These are phyloP conservation scores for Microbotryomycetes sp. DNA, from an alignment of 1,284 basidiomycete species.

Conservation along the genomic window DNA sequence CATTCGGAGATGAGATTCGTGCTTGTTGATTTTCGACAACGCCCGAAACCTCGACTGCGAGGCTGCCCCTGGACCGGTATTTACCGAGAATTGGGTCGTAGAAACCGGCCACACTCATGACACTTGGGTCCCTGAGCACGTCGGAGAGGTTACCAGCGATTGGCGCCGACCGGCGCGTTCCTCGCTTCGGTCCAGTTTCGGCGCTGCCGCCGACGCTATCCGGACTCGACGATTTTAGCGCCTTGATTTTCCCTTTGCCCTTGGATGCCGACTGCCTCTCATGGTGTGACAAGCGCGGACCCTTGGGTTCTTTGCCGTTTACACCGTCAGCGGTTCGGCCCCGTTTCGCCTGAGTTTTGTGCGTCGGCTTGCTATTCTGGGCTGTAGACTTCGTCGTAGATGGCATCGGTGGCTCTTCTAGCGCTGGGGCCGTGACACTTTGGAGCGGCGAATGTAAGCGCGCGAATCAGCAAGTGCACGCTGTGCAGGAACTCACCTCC, in stretches of 20 bases:
- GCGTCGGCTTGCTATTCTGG: neutral
- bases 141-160: neutral
- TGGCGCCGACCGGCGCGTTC: neutral
- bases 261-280: too few relatives aligned
- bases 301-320: neutral
- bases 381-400: neutral
- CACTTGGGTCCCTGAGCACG: neutral
- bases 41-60: too few relatives aligned
- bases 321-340: neutral
- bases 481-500: too few relatives aligned
- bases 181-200: neutral
- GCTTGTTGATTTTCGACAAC: too few relatives aligned
- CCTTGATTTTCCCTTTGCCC: neutral
- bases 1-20: too few relatives aligned
- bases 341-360: neutral
- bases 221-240: neutral
- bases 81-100: neutral
- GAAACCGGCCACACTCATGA: conserved; percentile 2
- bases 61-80: neutral
- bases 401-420: neutral
- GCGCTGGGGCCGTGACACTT: neutral
- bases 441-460: neutral
- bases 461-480: neutral
- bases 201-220: neutral
- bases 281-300: too few relatives aligned